Evolutionary conservation across 306 rosid genomes (phyloP), one percentile per base, ranked within the genome.

Genomic region (Mimosa pudica): DNA sequence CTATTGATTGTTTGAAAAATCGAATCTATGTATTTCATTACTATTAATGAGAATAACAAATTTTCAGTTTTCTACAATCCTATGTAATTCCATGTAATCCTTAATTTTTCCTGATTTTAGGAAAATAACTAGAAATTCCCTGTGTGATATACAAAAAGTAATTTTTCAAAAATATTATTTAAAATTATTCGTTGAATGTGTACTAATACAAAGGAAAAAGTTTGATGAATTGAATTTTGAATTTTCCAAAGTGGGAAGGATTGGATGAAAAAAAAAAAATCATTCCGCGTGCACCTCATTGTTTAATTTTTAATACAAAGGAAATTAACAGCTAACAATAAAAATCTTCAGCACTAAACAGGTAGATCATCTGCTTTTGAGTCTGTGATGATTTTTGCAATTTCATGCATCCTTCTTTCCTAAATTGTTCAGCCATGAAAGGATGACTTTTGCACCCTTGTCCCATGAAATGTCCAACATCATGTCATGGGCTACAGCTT

Each of bases 391-490:
- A 10, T 7, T 8, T 67, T n/a, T 44, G 55, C 54, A 69, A 41
- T 70, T 54, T 52, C 75, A 20, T 10, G 24, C 78, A 55, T 75
- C 74, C 70, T 82, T 74, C 49, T 54, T 77, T 30, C 70, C 72
- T 58, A 85, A 82, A 73, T 84, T 68, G 71, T 82, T 76, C 30
- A 93, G 81, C 98, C 97, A 93, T 70, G 95, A 85, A 61, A 85
- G 79, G 58, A 91, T 89, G 70, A 82, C 86, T 71, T 90, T 4
- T 74, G 97, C 94, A 65, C 92, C 98, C 81, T 84, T 88, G 75
- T 90, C 89, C 98, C 97, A 90, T 1, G 89, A 86, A 73, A 84
- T 69, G 67, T 94, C 98, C 89, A 88, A 83, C 98, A 94, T 92
- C 89, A 94, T 90, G 84, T 94, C 97, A 80, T 94, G 97, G 32